phyloP scores from a whole-genome alignment of 305 asterid genomes.

The Fraxinus angustifolia region DNA sequence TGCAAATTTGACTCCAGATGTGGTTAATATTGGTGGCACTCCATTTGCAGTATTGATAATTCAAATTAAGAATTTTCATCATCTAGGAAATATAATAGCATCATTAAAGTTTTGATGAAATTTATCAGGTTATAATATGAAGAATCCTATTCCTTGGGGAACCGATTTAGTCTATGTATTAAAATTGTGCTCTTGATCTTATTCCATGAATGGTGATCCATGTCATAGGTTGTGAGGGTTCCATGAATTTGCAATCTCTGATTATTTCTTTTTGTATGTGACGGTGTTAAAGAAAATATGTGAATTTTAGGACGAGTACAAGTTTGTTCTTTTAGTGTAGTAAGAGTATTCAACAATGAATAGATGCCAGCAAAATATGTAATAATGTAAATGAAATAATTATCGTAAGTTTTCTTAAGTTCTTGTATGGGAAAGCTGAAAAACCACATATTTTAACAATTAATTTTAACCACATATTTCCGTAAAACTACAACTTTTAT shows the following conservation, averaged over 20 bases:
- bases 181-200: neutral
- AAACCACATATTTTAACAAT: too few relatives aligned
- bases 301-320: neutral
- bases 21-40: neutral
- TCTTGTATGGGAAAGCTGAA: too few relatives aligned
- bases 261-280: neutral
- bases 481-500: too few relatives aligned
- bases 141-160: neutral
- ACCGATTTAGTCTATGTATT: neutral
- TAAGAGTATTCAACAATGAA: neutral
- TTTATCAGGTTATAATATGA: neutral
- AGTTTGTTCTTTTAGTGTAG: neutral
- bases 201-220: neutral
- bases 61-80: neutral
- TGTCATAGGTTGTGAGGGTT: neutral
- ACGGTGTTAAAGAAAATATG: neutral
- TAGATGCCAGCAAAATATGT: neutral
- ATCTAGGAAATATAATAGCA: neutral
- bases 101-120: too few relatives aligned
- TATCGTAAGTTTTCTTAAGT: too few relatives aligned
- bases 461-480: too few relatives aligned
- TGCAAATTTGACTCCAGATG: neutral
- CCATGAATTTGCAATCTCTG: neutral
- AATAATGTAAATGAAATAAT: too few relatives aligned
- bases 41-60: neutral